Evolutionary conservation across 1,284 basidiomycete genomes (phyloP).

Genomic region (Sanghuangporus baumii): DNA sequence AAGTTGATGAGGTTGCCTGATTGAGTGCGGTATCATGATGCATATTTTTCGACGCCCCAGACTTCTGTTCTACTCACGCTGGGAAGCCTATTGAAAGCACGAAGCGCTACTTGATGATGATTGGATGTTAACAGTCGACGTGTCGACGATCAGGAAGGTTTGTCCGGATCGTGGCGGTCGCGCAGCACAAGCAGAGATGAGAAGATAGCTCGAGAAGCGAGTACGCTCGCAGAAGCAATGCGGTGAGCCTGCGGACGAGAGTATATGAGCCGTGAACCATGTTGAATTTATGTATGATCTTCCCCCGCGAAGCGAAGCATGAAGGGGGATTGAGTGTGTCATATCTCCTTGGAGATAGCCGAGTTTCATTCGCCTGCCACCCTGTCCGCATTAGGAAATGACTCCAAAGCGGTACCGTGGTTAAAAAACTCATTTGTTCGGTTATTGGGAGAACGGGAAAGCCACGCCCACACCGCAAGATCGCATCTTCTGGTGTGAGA

Average conservation of each 20-base stretch:
- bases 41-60: not conserved
- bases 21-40: constrained; percentile 6
- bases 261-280: not conserved
- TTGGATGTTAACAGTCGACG: not conserved
- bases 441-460: not conserved
- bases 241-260: not conserved
- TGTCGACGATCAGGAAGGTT: not conserved
- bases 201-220: not conserved
- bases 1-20: constrained; percentile 4
- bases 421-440: not conserved
- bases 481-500: not conserved
- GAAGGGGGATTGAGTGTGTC: not conserved
- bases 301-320: not conserved
- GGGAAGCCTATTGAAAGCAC: not conserved
- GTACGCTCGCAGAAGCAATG: not conserved
- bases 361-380: not conserved
- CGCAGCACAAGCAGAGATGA: not conserved
- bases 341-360: constrained; percentile 4
- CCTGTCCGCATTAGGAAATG: not conserved
- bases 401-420: not conserved
- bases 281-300: not conserved
- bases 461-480: not conserved
- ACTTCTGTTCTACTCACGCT: not conserved
- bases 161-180: not conserved
- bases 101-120: not conserved